Percentiles rank a stretch among this genome's conserved stretches.
These are phyloP conservation scores for Eucalyptus melliodora DNA, from an alignment of 345 rosid species.

Conservation along the genomic window DNA sequence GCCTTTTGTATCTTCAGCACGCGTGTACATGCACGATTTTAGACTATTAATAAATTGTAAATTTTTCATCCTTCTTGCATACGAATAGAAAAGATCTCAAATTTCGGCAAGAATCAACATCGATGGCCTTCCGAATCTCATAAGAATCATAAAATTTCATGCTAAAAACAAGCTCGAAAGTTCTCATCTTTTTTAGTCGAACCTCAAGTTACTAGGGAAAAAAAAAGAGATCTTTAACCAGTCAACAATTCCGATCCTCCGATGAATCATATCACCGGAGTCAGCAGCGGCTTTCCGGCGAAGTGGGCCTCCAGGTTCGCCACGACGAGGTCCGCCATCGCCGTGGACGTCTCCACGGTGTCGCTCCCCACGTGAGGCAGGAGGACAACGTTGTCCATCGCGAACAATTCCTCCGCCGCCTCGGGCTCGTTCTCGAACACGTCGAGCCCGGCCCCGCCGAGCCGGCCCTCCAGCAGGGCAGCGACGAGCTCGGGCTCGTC, in stretches of 20 bases:
- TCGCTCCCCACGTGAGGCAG: conserved; percentile 51
- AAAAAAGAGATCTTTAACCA: neutral
- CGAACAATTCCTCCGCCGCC: conserved; percentile 34
- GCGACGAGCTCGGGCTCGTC: conserved; percentile 51
- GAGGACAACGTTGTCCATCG: conserved; percentile 41
- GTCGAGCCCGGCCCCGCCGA: conserved; percentile 54
- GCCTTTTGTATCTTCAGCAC: neutral
- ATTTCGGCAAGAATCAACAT: neutral
- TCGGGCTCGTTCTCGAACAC: conserved; percentile 48
- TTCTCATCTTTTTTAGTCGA: neutral
- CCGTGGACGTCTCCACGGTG: conserved; percentile 30
- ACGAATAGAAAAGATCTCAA: neutral
- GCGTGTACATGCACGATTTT: neutral
- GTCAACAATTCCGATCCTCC: neutral
- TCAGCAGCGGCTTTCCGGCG: conserved; percentile 8
- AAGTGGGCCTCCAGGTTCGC: conserved; percentile 32
- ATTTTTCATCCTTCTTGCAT: neutral
- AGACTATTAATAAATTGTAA: neutral
- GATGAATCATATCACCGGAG: conserved; percentile 12
- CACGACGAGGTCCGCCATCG: conserved; percentile 37
- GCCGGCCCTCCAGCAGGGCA: conserved; percentile 47
- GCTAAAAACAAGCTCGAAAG: neutral
- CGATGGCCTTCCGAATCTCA: neutral
- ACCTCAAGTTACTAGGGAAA: neutral
- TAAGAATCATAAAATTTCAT: neutral